Conservation (phyloP, 108 stramenopile species). For the Fragilaria crotonensis region DNA sequence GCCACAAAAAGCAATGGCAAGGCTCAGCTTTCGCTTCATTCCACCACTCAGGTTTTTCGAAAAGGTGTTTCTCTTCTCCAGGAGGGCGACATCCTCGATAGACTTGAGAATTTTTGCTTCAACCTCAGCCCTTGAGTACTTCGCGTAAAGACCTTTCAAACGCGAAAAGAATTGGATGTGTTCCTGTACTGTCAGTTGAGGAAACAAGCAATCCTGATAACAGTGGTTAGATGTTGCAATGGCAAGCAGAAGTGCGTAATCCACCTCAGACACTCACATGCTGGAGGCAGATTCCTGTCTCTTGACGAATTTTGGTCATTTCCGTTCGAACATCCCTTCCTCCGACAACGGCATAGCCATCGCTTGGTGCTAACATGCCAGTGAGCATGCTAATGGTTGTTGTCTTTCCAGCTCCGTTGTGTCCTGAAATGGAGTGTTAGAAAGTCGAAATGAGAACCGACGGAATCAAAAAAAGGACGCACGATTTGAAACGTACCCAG, state of each 20-base stretch:
- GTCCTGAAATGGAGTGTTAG: neutral
- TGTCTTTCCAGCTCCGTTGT: slow-evolving; percentile 28
- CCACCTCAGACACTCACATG: slow-evolving; percentile 26
- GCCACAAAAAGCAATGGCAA: slow-evolving; percentile 88
- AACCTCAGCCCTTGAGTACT: slow-evolving; percentile 41
- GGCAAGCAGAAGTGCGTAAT: neutral
- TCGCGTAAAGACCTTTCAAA: slow-evolving; percentile 64
- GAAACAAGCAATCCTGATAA: slow-evolving; percentile 68
- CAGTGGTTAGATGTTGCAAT: neutral
- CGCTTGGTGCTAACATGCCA: slow-evolving; percentile 82
- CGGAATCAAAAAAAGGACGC: too few species aligned
- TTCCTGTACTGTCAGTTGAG: slow-evolving; percentile 79
- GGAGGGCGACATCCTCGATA: slow-evolving; percentile 71
- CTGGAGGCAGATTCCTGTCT: slow-evolving; percentile 89
- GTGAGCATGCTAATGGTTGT: slow-evolving; percentile 85
- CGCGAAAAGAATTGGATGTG: slow-evolving; percentile 82
- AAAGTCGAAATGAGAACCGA: too few species aligned
- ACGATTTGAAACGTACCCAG: slow-evolving; percentile 55
- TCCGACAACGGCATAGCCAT: slow-evolving; percentile 69
- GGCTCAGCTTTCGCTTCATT: slow-evolving; percentile 82
- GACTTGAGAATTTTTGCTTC: slow-evolving; percentile 43
- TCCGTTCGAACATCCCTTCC: slow-evolving; percentile 72
- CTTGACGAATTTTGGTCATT: slow-evolving; percentile 53
- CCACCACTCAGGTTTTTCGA: slow-evolving; percentile 80
- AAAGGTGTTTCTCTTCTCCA: slow-evolving; percentile 63